These are phyloP conservation scores for Trichoderma sp. DNA, from an alignment of 2,329 filamentous ascomycete species.

Conservation along the genomic window DNA sequence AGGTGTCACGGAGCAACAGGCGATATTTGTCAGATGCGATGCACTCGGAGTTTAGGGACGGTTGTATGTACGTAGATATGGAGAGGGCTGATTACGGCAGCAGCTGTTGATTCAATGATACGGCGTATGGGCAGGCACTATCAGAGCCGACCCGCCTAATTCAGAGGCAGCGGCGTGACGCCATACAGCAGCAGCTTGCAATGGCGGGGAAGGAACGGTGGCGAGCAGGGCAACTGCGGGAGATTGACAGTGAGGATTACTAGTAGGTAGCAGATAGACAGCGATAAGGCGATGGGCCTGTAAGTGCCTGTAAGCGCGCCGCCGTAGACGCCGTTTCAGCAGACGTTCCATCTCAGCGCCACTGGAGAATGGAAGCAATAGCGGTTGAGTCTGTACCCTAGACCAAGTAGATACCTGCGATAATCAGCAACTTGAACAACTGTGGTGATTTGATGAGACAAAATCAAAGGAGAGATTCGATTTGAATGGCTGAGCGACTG, in stretches of 20 bases:
- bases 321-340: background rate
- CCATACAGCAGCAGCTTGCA: background rate
- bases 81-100: background rate
- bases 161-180: background rate
- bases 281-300: background rate
- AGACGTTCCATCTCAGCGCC: background rate
- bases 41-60: background rate
- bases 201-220: background rate
- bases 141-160: background rate
- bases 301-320: background rate
- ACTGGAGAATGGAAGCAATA: background rate
- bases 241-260: background rate
- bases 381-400: background rate
- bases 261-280: background rate
- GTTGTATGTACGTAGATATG: background rate
- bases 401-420: background rate
- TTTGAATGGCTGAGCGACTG: background rate
- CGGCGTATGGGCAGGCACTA: background rate
- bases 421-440: background rate
- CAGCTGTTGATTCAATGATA: background rate
- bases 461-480: too few relatives aligned
- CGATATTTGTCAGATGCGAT: background rate
- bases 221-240: background rate
- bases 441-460: background rate
- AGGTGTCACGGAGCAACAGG: background rate